These are phyloP conservation scores for Nyssa sinensis DNA, from an alignment of 148 eudicot species.

Conservation along the genomic window DNA sequence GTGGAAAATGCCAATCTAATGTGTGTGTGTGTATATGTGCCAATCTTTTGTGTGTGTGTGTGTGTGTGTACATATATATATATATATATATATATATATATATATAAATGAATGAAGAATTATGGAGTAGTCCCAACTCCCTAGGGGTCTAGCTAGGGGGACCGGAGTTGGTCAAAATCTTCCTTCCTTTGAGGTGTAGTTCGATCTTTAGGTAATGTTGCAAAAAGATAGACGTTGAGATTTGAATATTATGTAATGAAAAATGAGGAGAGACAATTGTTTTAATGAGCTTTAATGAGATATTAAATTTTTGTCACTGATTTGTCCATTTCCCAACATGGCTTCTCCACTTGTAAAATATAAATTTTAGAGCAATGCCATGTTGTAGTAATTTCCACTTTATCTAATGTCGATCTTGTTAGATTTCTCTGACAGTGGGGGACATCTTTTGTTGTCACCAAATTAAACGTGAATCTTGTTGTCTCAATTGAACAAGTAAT, in stretches of 20 bases:
- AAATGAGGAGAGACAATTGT: background rate
- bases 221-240: constrained; percentile 36
- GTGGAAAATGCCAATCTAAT: too few relatives aligned
- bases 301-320: background rate
- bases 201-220: constrained; percentile 22
- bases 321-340: background rate
- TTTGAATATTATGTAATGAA: constrained; percentile 9
- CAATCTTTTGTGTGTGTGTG: too few relatives aligned
- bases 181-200: constrained; percentile 11
- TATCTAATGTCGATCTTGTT: background rate
- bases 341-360: background rate
- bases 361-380: too few relatives aligned
- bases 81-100: background rate
- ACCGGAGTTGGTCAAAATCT: constrained; percentile 25
- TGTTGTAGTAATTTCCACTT: background rate
- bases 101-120: too few relatives aligned
- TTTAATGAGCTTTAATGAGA: background rate
- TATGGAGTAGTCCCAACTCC: background rate
- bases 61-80: too few relatives aligned
- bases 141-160: too few relatives aligned
- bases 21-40: too few relatives aligned
- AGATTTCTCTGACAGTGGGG: background rate
- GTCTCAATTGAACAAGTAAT: constrained; percentile 5
- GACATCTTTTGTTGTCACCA: background rate
- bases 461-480: background rate